A percentile compares a stretch with the other conserved stretches of the same genome.
phyloP scores from a whole-genome alignment of 805 yeast species.

The Suhomyces canberraensis region DNA sequence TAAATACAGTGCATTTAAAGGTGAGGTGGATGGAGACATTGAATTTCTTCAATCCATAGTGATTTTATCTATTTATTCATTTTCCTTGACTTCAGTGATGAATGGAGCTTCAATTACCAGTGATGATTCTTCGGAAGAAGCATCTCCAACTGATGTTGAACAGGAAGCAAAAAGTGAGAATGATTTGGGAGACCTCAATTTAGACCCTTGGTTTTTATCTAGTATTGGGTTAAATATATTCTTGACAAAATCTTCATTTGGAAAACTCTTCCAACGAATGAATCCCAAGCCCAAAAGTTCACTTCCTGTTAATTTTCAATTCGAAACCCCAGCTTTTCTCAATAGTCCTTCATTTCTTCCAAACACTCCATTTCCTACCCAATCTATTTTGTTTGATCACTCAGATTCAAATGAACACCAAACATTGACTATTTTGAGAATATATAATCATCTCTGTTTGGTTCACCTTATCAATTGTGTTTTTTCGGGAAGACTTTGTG shows the following conservation, averaged over 20 bases:
- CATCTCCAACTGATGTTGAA: conserved; percentile 9
- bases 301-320: not conserved
- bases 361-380: conserved; percentile 1
- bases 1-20: conserved; percentile 23
- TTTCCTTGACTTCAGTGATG: conserved; percentile 50
- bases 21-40: conserved; percentile 27
- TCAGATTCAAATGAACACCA: conserved; percentile 44
- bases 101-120: conserved; percentile 2
- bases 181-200: conserved; percentile 36
- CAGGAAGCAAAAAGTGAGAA: not conserved
- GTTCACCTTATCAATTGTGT: conserved; percentile 67
- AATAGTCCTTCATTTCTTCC: not conserved
- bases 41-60: conserved; percentile 71
- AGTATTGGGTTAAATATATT: conserved; percentile 64
- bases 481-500: conserved; percentile 61
- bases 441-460: conserved; percentile 69
- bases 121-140: conserved; percentile 6
- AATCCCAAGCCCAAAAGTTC: not conserved
- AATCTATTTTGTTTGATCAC: conserved; percentile 31
- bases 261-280: conserved; percentile 27
- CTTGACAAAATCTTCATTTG: conserved; percentile 48
- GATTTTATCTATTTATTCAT: conserved; percentile 60
- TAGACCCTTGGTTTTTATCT: conserved; percentile 72
- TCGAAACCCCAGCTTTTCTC: not conserved
- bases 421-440: conserved; percentile 54